Evolutionary conservation across 192 early-diverging fungal species (phyloP).

Genomic region (Linnemannia elongata): DNA sequence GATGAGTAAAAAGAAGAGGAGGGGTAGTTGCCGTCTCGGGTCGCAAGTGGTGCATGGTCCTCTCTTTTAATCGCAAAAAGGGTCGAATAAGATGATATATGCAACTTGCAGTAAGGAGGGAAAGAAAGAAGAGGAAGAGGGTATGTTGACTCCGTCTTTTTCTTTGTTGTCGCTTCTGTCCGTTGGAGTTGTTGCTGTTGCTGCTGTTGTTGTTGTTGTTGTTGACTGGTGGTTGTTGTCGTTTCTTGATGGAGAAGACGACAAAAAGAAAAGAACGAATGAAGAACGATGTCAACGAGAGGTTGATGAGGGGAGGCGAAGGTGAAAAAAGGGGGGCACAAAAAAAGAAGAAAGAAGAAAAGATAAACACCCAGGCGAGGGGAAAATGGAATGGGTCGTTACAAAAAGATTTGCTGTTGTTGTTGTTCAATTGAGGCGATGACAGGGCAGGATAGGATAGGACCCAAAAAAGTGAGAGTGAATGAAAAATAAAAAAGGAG

Average conservation of each 20-base stretch:
- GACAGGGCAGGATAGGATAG: not conserved
- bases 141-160: slow-evolving; percentile 3
- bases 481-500: not conserved
- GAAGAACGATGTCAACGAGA: not conserved
- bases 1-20: not conserved
- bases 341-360: not conserved
- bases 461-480: not conserved
- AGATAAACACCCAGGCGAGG: slow-evolving; percentile 1
- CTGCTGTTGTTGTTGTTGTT: not conserved
- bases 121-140: not conserved
- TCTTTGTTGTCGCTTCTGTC: not conserved
- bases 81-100: not conserved
- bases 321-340: not conserved
- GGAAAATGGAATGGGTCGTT: slow-evolving; percentile 11
- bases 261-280: not conserved
- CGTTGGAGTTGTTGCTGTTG: not conserved
- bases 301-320: not conserved
- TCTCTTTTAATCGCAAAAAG: not conserved
- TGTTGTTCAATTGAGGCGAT: not conserved
- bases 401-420: not conserved
- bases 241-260: not conserved
- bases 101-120: not conserved
- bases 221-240: not conserved
- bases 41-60: not conserved
- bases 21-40: slow-evolving; percentile 1